Percentiles rank a stretch among this genome's conserved stretches.
Conservation (phyloP, 2,329 filamentous ascomycete species). For the Penicillium sp. region DNA sequence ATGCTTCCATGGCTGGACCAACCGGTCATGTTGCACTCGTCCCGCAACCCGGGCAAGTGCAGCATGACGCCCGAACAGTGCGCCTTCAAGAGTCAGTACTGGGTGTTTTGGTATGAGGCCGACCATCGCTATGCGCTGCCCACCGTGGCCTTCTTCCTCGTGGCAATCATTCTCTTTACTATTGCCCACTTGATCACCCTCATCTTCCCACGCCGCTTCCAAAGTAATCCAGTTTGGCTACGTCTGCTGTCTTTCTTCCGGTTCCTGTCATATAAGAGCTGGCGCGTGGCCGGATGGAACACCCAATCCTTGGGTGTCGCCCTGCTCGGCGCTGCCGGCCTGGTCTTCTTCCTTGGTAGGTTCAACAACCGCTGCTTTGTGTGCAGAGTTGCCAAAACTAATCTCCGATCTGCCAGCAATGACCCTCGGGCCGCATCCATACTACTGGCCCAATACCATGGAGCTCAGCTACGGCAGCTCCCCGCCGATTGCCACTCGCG, state of each 20-base stretch:
- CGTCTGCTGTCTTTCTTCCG: slow-evolving; percentile 37
- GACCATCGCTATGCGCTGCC: slow-evolving; percentile 52
- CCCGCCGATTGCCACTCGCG: slow-evolving; percentile 51
- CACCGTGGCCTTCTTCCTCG: slow-evolving; percentile 53
- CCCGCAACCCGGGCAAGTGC: slow-evolving; percentile 18
- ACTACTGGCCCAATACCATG: slow-evolving; percentile 52
- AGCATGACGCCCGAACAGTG: slow-evolving; percentile 28
- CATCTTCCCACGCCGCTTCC: slow-evolving; percentile 7
- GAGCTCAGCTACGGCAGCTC: slow-evolving; percentile 45
- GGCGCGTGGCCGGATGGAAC: slow-evolving; percentile 35
- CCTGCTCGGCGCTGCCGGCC: slow-evolving; percentile 40
- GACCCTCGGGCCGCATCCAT: slow-evolving; percentile 49
- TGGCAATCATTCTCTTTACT: slow-evolving; percentile 47
- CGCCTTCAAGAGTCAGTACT: slow-evolving; percentile 21
- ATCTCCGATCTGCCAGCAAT: slow-evolving; percentile 30
- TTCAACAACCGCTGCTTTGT: neutral
- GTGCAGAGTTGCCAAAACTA: neutral
- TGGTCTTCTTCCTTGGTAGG: slow-evolving; percentile 42
- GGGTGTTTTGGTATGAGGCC: slow-evolving; percentile 47
- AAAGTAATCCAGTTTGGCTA: slow-evolving; percentile 17
- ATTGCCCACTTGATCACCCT: slow-evolving; percentile 32
- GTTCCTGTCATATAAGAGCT: slow-evolving; percentile 29
- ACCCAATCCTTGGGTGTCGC: slow-evolving; percentile 46
- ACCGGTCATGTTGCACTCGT: slow-evolving; percentile 27
- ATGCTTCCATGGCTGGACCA: slow-evolving; percentile 25